Percentiles rank a stretch among this genome's conserved stretches.
These are phyloP conservation scores for Alliaria petiolata DNA, from an alignment of 345 rosid species.

Conservation along the genomic window DNA sequence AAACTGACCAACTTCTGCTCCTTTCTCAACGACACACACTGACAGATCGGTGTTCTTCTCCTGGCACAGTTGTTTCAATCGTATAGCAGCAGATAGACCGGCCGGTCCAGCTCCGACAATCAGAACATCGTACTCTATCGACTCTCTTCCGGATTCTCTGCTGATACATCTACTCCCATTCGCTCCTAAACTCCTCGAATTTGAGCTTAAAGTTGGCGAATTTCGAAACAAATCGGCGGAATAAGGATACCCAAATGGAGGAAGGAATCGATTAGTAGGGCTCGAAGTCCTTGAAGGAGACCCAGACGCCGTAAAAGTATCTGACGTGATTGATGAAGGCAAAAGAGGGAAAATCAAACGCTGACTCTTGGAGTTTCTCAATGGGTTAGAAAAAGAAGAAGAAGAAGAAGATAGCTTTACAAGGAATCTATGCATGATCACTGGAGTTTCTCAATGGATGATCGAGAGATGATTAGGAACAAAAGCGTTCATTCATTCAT, in stretches of 20 bases:
- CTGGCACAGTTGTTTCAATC: constrained; percentile 74
- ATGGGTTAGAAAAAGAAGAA: constrained; percentile 19
- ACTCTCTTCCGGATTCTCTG: constrained; percentile 51
- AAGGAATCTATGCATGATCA: constrained; percentile 47
- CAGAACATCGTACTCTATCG: constrained; percentile 84
- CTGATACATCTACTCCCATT: constrained; percentile 41
- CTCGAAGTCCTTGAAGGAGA: constrained; percentile 7
- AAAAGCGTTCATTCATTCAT: background rate
- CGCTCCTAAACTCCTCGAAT: constrained; percentile 1
- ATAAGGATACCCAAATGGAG: constrained; percentile 20
- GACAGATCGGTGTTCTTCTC: constrained; percentile 78
- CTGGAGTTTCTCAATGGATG: background rate
- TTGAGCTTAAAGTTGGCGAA: constrained; percentile 23
- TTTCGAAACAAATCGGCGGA: constrained; percentile 17
- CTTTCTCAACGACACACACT: constrained; percentile 95
- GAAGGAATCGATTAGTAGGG: constrained; percentile 5
- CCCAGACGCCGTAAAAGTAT: background rate
- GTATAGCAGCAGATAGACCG: constrained; percentile 88
- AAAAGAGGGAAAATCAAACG: constrained; percentile 14
- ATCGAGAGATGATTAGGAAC: background rate
- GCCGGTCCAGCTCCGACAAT: constrained; percentile 98
- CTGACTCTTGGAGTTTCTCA: constrained; percentile 17
- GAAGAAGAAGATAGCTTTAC: constrained; percentile 13
- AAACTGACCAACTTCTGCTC: constrained; percentile 76
- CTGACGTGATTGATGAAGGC: constrained; percentile 11